Evolutionary conservation across 768 basidiomycete species (phyloP).

Genomic region (Podaxis pistillaris): DNA sequence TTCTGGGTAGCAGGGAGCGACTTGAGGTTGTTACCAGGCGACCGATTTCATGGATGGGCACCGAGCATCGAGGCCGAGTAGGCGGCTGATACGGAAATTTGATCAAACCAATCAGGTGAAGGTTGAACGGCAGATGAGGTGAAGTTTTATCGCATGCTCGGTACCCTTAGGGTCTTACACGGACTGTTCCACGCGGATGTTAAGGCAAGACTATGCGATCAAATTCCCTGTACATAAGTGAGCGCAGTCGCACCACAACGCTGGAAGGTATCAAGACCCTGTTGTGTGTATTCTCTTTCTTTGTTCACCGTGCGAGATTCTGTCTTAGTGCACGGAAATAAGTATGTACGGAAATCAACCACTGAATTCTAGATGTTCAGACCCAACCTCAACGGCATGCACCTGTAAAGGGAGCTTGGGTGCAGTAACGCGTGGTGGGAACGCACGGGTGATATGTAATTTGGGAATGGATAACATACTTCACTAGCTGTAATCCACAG

Average conservation of each 20-base stretch:
- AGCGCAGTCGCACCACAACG: background rate
- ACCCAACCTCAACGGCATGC: background rate
- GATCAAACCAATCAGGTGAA: conserved; percentile 4
- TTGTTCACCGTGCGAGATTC: background rate
- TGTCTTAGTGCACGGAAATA: conserved; percentile 6
- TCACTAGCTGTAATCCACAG: background rate
- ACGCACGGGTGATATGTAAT: background rate
- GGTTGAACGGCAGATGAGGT: background rate
- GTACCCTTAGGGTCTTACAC: conserved; percentile 5
- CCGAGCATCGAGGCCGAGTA: background rate
- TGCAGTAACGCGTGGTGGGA: background rate
- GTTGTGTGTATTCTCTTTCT: background rate
- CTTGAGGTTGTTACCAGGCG: background rate
- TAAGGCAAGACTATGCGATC: background rate
- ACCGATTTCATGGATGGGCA: background rate
- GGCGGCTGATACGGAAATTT: background rate
- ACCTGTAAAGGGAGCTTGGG: background rate
- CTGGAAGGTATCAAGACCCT: background rate
- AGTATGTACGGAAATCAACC: background rate
- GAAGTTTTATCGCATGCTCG: background rate
- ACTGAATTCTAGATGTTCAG: too few species aligned
- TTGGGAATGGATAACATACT: background rate
- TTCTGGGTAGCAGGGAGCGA: background rate
- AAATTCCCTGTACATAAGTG: background rate
- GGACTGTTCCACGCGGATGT: conserved; percentile 10